Base-by-base conservation (phyloP, 176 grass and related monocot species). In the Alopecurus myosuroides region DNA sequence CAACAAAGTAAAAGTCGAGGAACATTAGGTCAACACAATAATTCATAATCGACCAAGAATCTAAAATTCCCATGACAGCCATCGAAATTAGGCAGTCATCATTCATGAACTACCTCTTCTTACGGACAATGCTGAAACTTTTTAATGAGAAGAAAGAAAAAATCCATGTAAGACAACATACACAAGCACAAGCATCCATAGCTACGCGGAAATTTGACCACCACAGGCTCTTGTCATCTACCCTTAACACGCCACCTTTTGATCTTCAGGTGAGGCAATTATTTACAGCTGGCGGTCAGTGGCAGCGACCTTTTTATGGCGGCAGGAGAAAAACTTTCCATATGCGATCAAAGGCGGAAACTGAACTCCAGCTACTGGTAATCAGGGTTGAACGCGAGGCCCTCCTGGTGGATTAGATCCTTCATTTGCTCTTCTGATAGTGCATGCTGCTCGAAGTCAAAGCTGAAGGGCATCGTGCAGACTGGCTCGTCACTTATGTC, bases 371-470 rank as follows among this genome's bases (percentile, higher is more conserved):
- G 77, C 88, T 94, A 85, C 67, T 90, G 91, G 60, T 94, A 91
- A 49, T 94, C 89, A 18, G 93, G 89, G 78, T 96, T 99, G 90
- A 96, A 99, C 12, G 88, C 89, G n/a, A 96, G 87, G 64, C 74
- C 93, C 84, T 99, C 97, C 73, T 88, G 86, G 57, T 99, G 87
- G 76, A 99, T 99, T 61, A 99, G 88, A 82, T 99, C 97, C 76
- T 99, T 99, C 94, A 99, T 99, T 76, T 97, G 93, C 73, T 99
- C 97, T 83, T 99, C 97, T 1, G 97, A 97, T 80, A 99, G 88
- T 36, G 87, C 86, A 81, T 97, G 90, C 52, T 99, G 97, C 85
- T 99, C 97, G 33, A 99, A 97, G 77, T 99, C 92, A 62, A 99
- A 99, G 78, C 94, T 91, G 88, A 99, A 99, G 25, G 97, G 94